These are phyloP conservation scores for Amanita thiersii DNA, from an alignment of 768 basidiomycete genomes.

Conservation along the genomic window DNA sequence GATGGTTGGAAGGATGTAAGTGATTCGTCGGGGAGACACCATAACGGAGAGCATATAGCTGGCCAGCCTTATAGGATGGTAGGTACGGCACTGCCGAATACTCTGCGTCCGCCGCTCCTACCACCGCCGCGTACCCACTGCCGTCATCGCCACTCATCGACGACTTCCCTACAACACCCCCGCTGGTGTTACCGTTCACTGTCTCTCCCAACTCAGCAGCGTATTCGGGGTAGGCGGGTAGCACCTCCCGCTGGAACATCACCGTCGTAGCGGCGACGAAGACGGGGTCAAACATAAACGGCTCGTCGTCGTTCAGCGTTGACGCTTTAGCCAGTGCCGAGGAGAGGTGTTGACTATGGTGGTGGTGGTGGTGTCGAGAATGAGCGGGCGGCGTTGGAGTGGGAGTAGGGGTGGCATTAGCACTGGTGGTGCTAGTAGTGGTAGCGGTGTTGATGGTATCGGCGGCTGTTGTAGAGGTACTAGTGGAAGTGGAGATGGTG, in stretches of 20 bases:
- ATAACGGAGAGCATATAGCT: slow-evolving; percentile 17
- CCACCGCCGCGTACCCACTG: not conserved
- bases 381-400: not conserved
- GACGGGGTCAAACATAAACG: slow-evolving; percentile 26
- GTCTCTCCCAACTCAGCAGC: slow-evolving; percentile 8
- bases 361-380: not conserved
- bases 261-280: slow-evolving; percentile 26
- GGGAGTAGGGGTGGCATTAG: not conserved
- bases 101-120: not conserved
- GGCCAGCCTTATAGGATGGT: slow-evolving; percentile 14
- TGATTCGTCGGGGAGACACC: not conserved
- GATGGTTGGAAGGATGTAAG: not conserved
- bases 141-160: not conserved
- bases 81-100: slow-evolving; percentile 6
- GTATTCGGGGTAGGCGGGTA: slow-evolving; percentile 26
- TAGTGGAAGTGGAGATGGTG: too few relatives aligned
- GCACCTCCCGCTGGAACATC: slow-evolving; percentile 24
- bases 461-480: too few relatives aligned
- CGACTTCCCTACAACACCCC: not conserved
- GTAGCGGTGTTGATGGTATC: too few relatives aligned
- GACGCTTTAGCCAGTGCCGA: slow-evolving; percentile 10
- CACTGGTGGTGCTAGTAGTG: too few relatives aligned
- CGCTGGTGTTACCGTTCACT: too few relatives aligned
- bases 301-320: slow-evolving; percentile 22
- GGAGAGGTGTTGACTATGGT: not conserved